Evolutionary conservation across 1,139 yeast genomes (phyloP).

Genomic region (Meyerozyma sp.): DNA sequence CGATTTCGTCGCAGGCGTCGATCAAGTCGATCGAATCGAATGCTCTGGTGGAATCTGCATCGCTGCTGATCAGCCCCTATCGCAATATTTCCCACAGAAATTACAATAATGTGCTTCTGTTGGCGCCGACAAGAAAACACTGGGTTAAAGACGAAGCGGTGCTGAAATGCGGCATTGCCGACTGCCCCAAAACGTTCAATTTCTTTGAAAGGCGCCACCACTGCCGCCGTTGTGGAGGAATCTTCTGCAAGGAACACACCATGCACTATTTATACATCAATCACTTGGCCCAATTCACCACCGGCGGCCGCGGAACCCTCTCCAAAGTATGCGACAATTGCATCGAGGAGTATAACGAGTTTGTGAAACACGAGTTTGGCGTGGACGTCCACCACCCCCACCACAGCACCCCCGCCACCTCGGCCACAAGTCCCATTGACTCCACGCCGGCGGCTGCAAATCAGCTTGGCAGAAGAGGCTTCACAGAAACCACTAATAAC

Average conservation of each 20-base stretch:
- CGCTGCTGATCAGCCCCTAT: conserved; percentile 8
- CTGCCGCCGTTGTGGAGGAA: conserved; percentile 90
- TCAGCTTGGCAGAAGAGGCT: background rate
- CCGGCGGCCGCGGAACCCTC: conserved; percentile 69
- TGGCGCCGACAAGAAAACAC: conserved; percentile 60
- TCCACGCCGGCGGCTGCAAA: background rate
- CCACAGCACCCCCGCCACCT: conserved; percentile 10
- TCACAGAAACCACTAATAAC: conserved; percentile 8
- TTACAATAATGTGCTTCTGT: conserved; percentile 27
- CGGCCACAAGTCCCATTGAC: conserved; percentile 3
- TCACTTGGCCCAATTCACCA: conserved; percentile 63
- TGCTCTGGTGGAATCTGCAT: conserved; percentile 23
- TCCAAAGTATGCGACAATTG: conserved; percentile 79
- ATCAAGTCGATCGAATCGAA: conserved; percentile 33
- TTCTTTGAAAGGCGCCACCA: conserved; percentile 88
- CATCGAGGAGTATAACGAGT: conserved; percentile 60
- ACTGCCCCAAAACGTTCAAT: conserved; percentile 60
- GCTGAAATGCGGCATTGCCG: conserved; percentile 49
- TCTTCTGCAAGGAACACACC: conserved; percentile 72
- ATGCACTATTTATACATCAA: conserved; percentile 57
- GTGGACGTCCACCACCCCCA: conserved; percentile 10
- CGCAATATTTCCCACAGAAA: conserved; percentile 11
- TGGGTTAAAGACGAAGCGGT: conserved; percentile 76
- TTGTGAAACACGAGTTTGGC: conserved; percentile 39
- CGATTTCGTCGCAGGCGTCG: conserved; percentile 15